A percentile compares a stretch with the other conserved stretches of the same genome.
Evolutionary conservation across 352 stramenopile genomes (phyloP).

Genomic region (Pythium apleroticum): DNA sequence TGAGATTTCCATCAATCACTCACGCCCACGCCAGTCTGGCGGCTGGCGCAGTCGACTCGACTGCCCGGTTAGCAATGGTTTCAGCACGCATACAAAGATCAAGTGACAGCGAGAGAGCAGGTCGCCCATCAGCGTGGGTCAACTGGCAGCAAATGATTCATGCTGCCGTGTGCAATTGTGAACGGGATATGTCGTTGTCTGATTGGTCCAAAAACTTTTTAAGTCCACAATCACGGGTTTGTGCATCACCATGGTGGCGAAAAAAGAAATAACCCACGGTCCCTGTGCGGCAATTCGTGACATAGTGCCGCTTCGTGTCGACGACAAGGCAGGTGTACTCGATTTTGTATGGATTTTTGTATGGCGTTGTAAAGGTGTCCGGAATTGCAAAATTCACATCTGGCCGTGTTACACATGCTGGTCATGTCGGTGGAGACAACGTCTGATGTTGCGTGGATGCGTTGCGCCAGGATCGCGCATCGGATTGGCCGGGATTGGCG

Average conservation of each 20-base stretch:
- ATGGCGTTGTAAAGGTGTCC: neutral
- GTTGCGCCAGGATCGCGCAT: neutral
- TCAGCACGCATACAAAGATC: neutral
- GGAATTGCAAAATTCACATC: no score
- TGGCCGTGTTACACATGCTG: neutral
- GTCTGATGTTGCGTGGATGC: no score
- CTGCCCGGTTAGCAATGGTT: neutral
- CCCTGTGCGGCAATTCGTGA: neutral
- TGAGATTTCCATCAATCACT: constrained; percentile 5
- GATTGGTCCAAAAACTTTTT: neutral
- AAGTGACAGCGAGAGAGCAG: neutral
- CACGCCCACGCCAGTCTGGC: neutral
- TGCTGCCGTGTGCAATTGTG: neutral
- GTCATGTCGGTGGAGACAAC: neutral
- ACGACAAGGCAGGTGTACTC: no score
- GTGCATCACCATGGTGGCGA: neutral
- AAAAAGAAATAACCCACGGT: no score
- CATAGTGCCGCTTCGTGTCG: neutral
- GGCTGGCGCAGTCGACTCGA: neutral
- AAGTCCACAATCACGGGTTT: no score
- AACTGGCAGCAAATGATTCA: neutral
- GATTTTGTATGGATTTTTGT: no score
- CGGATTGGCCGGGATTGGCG: neutral
- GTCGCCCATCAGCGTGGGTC: neutral
- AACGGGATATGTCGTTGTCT: neutral